Percentiles rank a stretch among this genome's conserved stretches.
These are phyloP conservation scores for Globisporangium perplexum DNA, from an alignment of 352 stramenopile species.

Conservation along the genomic window DNA sequence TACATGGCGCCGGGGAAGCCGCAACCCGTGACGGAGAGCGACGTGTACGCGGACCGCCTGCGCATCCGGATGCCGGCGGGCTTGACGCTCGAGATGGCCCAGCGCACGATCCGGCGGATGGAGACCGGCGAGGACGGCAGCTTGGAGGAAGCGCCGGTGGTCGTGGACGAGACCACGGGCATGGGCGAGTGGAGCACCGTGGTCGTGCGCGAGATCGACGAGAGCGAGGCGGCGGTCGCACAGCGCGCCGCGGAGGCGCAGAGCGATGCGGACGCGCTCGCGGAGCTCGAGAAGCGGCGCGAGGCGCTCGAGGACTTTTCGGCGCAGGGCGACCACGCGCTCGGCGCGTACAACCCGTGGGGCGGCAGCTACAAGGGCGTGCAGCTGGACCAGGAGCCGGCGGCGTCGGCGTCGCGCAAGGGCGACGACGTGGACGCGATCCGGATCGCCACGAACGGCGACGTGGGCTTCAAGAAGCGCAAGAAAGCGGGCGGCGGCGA, in stretches of 20 bases:
- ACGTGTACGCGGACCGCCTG: constrained; percentile 51
- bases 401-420: background rate
- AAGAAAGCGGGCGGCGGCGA: constrained; percentile 12
- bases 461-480: constrained; percentile 77
- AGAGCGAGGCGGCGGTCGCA: constrained; percentile 59
- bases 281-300: constrained; percentile 44
- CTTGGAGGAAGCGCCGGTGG: constrained; percentile 13
- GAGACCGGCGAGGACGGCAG: constrained; percentile 21
- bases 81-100: constrained; percentile 55
- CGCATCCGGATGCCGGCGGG: constrained; percentile 58
- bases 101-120: constrained; percentile 54
- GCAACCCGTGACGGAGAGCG: constrained; percentile 38
- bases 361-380: constrained; percentile 83
- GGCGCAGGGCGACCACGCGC: constrained; percentile 59
- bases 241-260: constrained; percentile 41
- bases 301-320: constrained; percentile 66
- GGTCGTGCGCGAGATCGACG: constrained; percentile 63
- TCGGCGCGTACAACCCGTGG: constrained; percentile 80
- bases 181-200: constrained; percentile 84
- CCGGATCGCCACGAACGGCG: constrained; percentile 37
- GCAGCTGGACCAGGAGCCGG: constrained; percentile 36
- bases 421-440: constrained; percentile 18
- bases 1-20: constrained; percentile 46
- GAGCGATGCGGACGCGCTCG: constrained; percentile 23
- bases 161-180: constrained; percentile 64